phyloP scores from a whole-genome alignment of 495 filamentous ascomycete species.

The Tetracladium marchalianum region DNA sequence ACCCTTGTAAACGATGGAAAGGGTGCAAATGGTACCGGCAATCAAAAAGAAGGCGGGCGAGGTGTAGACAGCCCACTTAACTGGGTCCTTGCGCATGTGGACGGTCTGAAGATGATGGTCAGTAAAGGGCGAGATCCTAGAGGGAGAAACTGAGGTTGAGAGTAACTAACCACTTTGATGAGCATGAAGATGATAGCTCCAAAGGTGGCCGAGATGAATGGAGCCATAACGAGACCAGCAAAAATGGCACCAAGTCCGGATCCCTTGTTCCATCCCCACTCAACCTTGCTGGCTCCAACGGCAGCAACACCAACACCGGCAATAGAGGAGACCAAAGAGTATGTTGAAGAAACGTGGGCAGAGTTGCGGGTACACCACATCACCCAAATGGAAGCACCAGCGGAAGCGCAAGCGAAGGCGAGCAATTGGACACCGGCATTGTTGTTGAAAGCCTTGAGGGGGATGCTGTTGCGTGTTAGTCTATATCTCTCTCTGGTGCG shows the following conservation, averaged over 20 bases:
- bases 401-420: slow-evolving; percentile 13
- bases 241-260: slow-evolving; percentile 51
- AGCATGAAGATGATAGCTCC: slow-evolving; percentile 52
- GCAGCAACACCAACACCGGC: slow-evolving; percentile 52
- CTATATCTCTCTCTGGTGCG: no score
- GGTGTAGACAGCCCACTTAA: slow-evolving; percentile 43
- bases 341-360: slow-evolving; percentile 53
- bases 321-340: slow-evolving; percentile 52
- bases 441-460: slow-evolving; percentile 28
- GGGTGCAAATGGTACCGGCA: slow-evolving; percentile 47
- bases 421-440: slow-evolving; percentile 29
- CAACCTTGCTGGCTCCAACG: slow-evolving; percentile 37
- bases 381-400: slow-evolving; percentile 1
- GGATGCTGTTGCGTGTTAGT: slow-evolving; percentile 16
- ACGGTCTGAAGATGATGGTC: slow-evolving; percentile 23
- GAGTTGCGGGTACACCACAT: slow-evolving; percentile 56
- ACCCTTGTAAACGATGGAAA: slow-evolving; percentile 47
- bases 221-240: slow-evolving; percentile 54
- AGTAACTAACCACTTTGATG: slow-evolving; percentile 47
- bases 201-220: slow-evolving; percentile 47
- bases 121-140: not conserved
- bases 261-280: slow-evolving; percentile 48
- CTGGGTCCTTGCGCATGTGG: slow-evolving; percentile 48
- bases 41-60: slow-evolving; percentile 56
- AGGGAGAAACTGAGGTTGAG: slow-evolving; percentile 35